Evolutionary conservation across 768 basidiomycete species (phyloP), one percentile per base, ranked within the genome.

Genomic region (Boletus rubescentipes): DNA sequence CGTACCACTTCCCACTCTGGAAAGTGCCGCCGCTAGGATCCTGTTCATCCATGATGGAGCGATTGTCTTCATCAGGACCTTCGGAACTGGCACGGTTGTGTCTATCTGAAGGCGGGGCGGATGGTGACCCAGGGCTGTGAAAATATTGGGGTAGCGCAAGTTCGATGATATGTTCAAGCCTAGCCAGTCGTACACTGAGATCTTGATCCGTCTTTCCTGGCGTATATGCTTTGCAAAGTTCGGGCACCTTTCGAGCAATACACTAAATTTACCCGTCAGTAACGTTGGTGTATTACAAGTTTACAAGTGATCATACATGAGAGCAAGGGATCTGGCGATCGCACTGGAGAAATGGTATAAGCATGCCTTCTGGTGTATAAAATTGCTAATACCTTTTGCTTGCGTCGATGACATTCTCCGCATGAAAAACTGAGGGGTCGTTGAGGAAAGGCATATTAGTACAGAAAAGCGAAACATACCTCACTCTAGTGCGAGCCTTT

Each of bases 121-220:
- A 67, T 4, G 75, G 65, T 36, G 71, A 73, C 18, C 72, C 64
- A 8, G 72, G 74, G 4, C 78, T 72, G 21, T 76, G 72, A 57
- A 81, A 84, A 64, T 81, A 89, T 51, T 92, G 89, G 30, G 91
- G 91, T 7, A 93, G 69, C 3, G 90, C 91, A 57, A 79, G 73
- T 61, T 92, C 91, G 41, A 93, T 78, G 46, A 93, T 89, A 58
- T 88, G 85, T 66, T 93, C 91, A 18, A 93, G 76, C 53, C 91
- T 79, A 35, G 86, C 76, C 38, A 93, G 72, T 45, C 91, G 85
- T 39, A 82, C 80, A 61, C 79, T 83, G 43, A 93, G 73, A 69
- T 93, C 90, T 65, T 91, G 87, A 69, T 93, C 91, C 15, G 83
- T 77, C 67, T 92, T 93, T 52, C 91, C 91, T 10, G 91, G 91